Evolutionary conservation across 306 rosid genomes (phyloP), one percentile per base, ranked within the genome.

Genomic region (Malus sylvestris): DNA sequence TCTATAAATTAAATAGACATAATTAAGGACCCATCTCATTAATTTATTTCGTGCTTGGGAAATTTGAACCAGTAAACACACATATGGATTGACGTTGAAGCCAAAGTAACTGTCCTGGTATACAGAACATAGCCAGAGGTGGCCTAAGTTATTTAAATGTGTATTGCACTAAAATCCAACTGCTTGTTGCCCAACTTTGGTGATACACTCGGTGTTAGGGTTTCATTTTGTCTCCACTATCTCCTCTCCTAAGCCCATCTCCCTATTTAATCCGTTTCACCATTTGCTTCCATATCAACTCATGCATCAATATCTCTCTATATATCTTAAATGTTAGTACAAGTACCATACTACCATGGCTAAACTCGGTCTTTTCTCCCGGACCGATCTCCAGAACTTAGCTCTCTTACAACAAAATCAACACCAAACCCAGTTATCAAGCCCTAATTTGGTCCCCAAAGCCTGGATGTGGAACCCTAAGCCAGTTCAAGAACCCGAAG

Each of bases 401-500:
- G 46, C 82, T 74, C 81, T 70, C 49, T 74, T 85, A 72, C 87
- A 87, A 75, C 84, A 83, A 22, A 78, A 53, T 70, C 80, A 77
- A 60, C 27, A 61, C 7, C 85, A 85, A 72, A 46, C 81, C 8
- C 66, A 27, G 29, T 27, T 71, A 32, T 27, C 80, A 81, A 86
- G 83, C 92, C 97, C 93, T 83, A 85, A 75, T 61, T 14, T 76
- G 25, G 6, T 40, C 49, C 35, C 29, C 51, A 11, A 57, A 52
- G 11, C 75, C 60, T 87, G 88, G 87, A 89, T 89, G 97, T 89
- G 97, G 96, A 88, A 89, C 85, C 89, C 95, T 82, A 89, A 69
- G 80, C 83, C 83, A 19, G 58, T 46, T 3, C 82, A 73, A 2
- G 68, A 40, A 11, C 71, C 51, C 10, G 96, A 91, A 1, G 97